phyloP scores from a whole-genome alignment of 768 basidiomycete genomes.

The Phaeotremella skinneri region DNA sequence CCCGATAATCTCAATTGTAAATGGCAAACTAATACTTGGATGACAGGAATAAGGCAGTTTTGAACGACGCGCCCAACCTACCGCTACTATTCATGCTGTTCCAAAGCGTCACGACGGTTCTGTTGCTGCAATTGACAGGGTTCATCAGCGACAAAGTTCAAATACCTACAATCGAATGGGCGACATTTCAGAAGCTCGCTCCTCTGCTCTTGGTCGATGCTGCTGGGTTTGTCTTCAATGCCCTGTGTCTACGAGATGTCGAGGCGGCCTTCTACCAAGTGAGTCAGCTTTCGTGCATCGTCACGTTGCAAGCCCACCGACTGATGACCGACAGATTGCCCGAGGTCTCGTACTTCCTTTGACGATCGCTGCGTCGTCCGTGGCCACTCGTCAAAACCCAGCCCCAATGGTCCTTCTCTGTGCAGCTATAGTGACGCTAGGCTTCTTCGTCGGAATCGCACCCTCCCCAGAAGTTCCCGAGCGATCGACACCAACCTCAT shows the following conservation, averaged over 20 bases:
- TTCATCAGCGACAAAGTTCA: conserved; percentile 55
- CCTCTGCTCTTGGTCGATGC: conserved; percentile 65
- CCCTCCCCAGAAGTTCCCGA: neutral
- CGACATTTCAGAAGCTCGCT: conserved; percentile 60
- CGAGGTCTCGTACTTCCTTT: conserved; percentile 28
- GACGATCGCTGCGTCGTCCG: conserved; percentile 20
- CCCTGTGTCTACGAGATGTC: conserved; percentile 70
- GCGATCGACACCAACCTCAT: neutral
- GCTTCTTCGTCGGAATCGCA: conserved; percentile 16
- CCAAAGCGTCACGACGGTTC: conserved; percentile 68
- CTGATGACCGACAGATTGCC: conserved; percentile 63
- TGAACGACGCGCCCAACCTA: conserved; percentile 65
- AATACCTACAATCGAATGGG: conserved; percentile 60
- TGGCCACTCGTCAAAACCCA: conserved; percentile 12
- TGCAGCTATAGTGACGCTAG: conserved; percentile 15
- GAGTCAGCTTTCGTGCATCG: conserved; percentile 2
- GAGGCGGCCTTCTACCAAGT: conserved; percentile 82
- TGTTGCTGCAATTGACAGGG: conserved; percentile 62
- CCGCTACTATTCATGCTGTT: conserved; percentile 67
- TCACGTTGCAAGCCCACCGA: conserved; percentile 53
- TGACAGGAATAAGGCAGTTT: conserved; percentile 75
- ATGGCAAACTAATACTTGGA: conserved; percentile 9
- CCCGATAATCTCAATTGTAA: conserved; percentile 8
- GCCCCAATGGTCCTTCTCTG: neutral
- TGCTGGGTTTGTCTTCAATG: conserved; percentile 75